Percentiles rank a stretch among this genome's conserved stretches.
These are phyloP conservation scores for Quercus cerris DNA, from an alignment of 306 rosid species.

Conservation along the genomic window DNA sequence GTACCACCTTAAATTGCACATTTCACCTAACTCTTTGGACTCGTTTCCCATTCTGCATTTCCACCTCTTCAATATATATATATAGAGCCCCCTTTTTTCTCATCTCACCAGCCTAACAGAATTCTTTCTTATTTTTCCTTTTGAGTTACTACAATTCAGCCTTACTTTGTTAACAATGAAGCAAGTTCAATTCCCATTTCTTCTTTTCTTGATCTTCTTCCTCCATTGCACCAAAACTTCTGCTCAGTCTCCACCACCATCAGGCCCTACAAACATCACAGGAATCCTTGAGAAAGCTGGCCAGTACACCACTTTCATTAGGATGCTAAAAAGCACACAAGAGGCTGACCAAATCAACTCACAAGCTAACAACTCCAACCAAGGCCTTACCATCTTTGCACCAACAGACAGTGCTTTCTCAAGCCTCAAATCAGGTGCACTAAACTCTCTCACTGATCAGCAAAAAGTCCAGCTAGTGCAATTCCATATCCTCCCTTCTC, in stretches of 20 bases:
- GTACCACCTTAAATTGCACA: conserved; percentile 45
- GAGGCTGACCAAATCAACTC: conserved; percentile 66
- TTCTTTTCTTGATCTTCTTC: background rate
- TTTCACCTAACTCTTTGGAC: conserved; percentile 47
- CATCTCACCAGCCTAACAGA: conserved; percentile 19
- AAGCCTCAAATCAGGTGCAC: conserved; percentile 55
- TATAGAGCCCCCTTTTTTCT: conserved; percentile 1
- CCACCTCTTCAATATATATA: conserved; percentile 8
- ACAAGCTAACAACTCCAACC: conserved; percentile 75
- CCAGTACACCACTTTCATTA: conserved; percentile 78
- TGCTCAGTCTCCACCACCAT: conserved; percentile 56
- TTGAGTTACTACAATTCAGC: background rate
- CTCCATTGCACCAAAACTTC: conserved; percentile 10
- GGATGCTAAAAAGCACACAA: conserved; percentile 59
- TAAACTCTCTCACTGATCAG: conserved; percentile 66
- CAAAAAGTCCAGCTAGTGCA: conserved; percentile 71
- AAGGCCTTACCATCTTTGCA: conserved; percentile 85
- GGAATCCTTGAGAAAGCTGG: conserved; percentile 77
- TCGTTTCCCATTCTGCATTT: conserved; percentile 1
- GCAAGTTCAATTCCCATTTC: conserved; percentile 4
- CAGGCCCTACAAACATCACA: conserved; percentile 71
- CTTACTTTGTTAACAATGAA: conserved; percentile 24
- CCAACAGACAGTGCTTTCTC: conserved; percentile 85
- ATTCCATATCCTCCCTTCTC: conserved; percentile 66
- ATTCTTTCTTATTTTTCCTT: background rate